Conservation (phyloP, 1,284 basidiomycete genomes). For the Singerocomus rubriflavus region DNA sequence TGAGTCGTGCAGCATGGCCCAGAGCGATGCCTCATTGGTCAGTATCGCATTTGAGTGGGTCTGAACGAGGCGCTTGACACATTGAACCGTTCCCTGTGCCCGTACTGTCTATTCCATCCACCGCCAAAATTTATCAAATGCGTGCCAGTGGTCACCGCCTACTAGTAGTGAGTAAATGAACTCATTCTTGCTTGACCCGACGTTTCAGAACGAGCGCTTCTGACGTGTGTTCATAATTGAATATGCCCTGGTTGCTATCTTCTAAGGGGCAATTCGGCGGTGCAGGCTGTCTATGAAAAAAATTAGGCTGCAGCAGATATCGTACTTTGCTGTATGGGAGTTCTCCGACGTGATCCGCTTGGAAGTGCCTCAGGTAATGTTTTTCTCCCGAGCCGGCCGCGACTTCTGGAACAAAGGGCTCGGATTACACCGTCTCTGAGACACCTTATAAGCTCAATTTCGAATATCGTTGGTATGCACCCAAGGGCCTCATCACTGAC, state of each 20-base stretch:
- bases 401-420: conserved; percentile 9
- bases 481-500: not conserved
- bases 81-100: conserved; percentile 1
- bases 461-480: not conserved
- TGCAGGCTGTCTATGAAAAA: conserved; percentile 5
- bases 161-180: conserved; percentile 2
- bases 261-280: not conserved
- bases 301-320: not conserved
- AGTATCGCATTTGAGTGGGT: not conserved
- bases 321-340: conserved; percentile 17
- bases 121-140: not conserved
- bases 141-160: conserved; percentile 6
- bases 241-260: not conserved
- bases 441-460: conserved; percentile 11
- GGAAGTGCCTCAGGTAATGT: conserved; percentile 4
- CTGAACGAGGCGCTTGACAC: not conserved
- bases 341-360: conserved; percentile 8
- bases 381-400: conserved; percentile 10
- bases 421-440: not conserved
- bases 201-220: not conserved
- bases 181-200: not conserved
- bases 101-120: not conserved
- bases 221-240: not conserved
- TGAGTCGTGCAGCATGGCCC: conserved; percentile 7
- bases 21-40: conserved; percentile 6